These are phyloP conservation scores for Apiospora malaysiana DNA, from an alignment of 2,329 filamentous ascomycete genomes.

Conservation along the genomic window DNA sequence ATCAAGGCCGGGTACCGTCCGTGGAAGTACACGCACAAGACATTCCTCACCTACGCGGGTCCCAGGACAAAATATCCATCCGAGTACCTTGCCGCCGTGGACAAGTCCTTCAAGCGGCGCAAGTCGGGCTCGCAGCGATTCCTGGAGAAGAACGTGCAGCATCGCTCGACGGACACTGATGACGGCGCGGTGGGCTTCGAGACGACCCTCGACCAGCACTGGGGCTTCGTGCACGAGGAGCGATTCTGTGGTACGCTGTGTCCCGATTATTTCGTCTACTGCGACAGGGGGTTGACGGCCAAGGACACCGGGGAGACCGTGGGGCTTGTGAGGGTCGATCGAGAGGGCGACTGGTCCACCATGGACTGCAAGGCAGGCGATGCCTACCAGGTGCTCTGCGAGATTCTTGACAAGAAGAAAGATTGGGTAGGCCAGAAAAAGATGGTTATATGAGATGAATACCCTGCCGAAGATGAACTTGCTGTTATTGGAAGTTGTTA, in stretches of 20 bases:
- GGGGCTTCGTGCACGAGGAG: not conserved
- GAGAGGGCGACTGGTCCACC: not conserved
- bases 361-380: constrained; percentile 5
- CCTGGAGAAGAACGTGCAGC: not conserved
- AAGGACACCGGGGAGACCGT: not conserved
- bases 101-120: not conserved
- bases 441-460: not conserved
- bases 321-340: not conserved
- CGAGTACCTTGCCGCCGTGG: not conserved
- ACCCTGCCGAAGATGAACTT: too few species aligned
- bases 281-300: not conserved
- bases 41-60: not conserved
- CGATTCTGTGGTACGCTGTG: not conserved
- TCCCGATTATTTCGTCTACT: not conserved
- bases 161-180: not conserved
- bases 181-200: not conserved
- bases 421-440: not conserved
- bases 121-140: not conserved
- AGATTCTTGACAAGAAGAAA: not conserved
- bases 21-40: not conserved
- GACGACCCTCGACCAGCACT: not conserved
- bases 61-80: not conserved
- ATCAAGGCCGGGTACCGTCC: not conserved
- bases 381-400: not conserved
- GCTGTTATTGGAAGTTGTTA: too few species aligned